These are phyloP conservation scores for Eucalyptus fibrosa DNA, from an alignment of 345 rosid genomes.

Conservation along the genomic window DNA sequence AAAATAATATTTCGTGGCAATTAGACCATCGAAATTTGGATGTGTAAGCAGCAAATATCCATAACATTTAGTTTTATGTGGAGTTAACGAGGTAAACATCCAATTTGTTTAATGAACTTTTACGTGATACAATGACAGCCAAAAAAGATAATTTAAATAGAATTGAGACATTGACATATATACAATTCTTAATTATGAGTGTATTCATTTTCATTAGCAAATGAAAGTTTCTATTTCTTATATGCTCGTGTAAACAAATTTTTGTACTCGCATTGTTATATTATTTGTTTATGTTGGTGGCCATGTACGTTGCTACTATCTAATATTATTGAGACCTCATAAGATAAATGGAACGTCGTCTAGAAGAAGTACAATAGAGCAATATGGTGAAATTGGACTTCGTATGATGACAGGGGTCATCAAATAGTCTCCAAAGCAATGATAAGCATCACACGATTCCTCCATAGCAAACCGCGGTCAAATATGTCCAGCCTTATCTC, in stretches of 20 bases:
- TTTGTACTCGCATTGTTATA: background rate
- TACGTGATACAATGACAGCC: background rate
- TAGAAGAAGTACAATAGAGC: background rate
- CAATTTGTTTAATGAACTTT: background rate
- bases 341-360: background rate
- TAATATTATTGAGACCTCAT: background rate
- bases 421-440: background rate
- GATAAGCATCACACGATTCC: background rate
- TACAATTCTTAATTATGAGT: background rate
- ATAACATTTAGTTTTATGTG: background rate
- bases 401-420: background rate
- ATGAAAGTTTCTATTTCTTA: background rate
- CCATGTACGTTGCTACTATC: background rate
- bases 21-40: background rate
- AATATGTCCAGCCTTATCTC: background rate
- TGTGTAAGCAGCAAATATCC: background rate
- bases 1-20: background rate
- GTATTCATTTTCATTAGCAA: background rate
- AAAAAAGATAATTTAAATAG: background rate
- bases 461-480: background rate
- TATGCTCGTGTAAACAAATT: background rate
- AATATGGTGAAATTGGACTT: background rate
- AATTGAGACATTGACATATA: background rate
- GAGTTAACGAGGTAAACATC: background rate
- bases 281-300: background rate